Conservation (phyloP, 495 filamentous ascomycete genomes). For the Massariosphaeria phaeospora region DNA sequence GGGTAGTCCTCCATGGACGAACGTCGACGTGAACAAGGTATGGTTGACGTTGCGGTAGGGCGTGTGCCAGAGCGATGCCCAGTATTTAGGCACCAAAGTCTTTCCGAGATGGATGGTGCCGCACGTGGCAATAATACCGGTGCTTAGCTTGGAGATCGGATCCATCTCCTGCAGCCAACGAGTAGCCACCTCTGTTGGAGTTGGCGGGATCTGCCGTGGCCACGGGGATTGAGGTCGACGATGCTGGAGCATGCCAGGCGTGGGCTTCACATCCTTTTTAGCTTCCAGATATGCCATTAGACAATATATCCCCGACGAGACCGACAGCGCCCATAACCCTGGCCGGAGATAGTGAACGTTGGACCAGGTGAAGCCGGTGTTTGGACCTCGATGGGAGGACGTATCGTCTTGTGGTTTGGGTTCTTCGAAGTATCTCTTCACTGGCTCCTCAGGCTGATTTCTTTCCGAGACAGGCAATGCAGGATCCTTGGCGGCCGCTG, state of each 20-base stretch:
- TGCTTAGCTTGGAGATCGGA: neutral
- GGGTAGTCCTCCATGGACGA: slow-evolving; percentile 12
- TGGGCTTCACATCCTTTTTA: neutral
- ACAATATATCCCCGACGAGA: slow-evolving; percentile 1
- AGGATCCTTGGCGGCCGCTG: too few relatives aligned
- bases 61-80: slow-evolving; percentile 16
- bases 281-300: slow-evolving; percentile 14
- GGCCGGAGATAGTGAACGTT: neutral
- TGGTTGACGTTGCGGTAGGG: slow-evolving; percentile 2
- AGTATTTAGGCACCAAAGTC: neutral
- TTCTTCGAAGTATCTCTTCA: too few relatives aligned
- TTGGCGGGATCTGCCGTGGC: neutral
- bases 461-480: too few relatives aligned
- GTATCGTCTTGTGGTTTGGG: too few relatives aligned
- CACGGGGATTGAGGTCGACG: neutral
- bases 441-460: too few relatives aligned
- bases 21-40: slow-evolving; percentile 15
- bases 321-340: neutral
- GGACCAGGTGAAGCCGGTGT: neutral
- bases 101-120: slow-evolving; percentile 11
- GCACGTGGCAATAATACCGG: slow-evolving; percentile 8
- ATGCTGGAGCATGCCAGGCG: neutral
- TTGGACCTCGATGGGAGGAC: too few relatives aligned
- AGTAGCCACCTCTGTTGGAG: neutral
- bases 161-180: neutral